Evolutionary conservation across 805 yeast genomes (phyloP).

Genomic region (Hanseniaspora lindneri): DNA sequence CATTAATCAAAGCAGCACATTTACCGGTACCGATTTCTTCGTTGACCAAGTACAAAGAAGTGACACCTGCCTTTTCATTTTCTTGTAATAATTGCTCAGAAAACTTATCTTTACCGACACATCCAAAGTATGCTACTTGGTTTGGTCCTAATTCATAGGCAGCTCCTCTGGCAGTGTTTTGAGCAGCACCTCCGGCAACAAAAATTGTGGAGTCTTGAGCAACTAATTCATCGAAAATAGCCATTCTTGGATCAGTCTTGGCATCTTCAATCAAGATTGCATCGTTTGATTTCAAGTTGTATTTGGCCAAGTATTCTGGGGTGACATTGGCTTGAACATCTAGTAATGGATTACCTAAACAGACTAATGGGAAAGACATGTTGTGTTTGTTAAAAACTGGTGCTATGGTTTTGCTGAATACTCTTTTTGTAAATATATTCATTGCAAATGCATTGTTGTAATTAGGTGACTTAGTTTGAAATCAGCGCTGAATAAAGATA

Average conservation of each 20-base stretch:
- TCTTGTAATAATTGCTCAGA: slow-evolving; percentile 71
- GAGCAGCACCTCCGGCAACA: slow-evolving; percentile 99
- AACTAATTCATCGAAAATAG: slow-evolving; percentile 72
- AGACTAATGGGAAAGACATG: slow-evolving; percentile 37
- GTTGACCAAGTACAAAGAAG: slow-evolving; percentile 74
- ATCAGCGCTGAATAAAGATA: no score
- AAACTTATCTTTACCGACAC: slow-evolving; percentile 87
- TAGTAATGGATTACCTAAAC: slow-evolving; percentile 85
- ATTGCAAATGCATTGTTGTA: no score
- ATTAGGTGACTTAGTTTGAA: no score
- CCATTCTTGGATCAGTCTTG: slow-evolving; percentile 69
- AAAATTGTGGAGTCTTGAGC: slow-evolving; percentile 47
- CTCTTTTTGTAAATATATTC: no score
- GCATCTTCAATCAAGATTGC: slow-evolving; percentile 56
- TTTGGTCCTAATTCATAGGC: slow-evolving; percentile 73
- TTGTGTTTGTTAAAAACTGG: slow-evolving; percentile 36
- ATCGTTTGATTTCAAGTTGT: slow-evolving; percentile 78
- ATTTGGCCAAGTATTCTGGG: slow-evolving; percentile 59
- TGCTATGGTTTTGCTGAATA: not conserved
- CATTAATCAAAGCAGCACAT: slow-evolving; percentile 91
- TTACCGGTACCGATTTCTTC: slow-evolving; percentile 78
- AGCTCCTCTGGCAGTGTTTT: slow-evolving; percentile 97
- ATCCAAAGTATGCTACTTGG: slow-evolving; percentile 87
- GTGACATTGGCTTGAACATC: slow-evolving; percentile 74
- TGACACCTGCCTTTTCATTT: slow-evolving; percentile 77